Conservation (phyloP, 2,329 filamentous ascomycete genomes). For the Fusarium cicatricum region DNA sequence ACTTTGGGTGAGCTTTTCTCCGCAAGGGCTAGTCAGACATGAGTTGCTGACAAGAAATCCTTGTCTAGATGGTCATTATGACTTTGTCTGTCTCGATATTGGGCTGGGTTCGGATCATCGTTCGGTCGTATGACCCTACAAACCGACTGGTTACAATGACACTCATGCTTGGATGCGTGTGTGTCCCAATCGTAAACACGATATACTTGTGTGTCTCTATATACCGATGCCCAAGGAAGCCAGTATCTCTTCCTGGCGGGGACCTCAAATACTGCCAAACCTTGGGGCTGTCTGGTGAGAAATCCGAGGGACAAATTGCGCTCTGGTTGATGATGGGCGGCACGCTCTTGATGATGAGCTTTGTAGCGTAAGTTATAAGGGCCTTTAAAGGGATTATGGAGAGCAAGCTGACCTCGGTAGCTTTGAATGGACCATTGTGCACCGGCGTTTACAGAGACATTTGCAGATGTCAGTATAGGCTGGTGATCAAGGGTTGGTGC, state of each 20-base stretch:
- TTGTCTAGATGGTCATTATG: not conserved
- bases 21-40: not conserved
- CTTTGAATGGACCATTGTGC: not conserved
- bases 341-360: not conserved
- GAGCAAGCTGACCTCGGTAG: not conserved
- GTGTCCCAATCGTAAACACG: not conserved
- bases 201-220: not conserved
- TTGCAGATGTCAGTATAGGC: not conserved
- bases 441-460: not conserved
- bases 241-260: not conserved
- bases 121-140: not conserved
- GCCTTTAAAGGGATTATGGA: no score
- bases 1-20: slow-evolving; percentile 10
- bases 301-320: not conserved
- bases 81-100: not conserved
- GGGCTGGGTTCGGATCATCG: not conserved
- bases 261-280: not conserved
- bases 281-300: not conserved
- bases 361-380: not conserved
- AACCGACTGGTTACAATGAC: slow-evolving; percentile 5
- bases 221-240: not conserved
- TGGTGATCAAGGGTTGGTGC: not conserved
- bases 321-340: not conserved
- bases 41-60: not conserved
- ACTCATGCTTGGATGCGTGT: slow-evolving; percentile 2